Conservation (phyloP, 1,139 yeast genomes). For the Lodderomyces oxycetoniae region DNA sequence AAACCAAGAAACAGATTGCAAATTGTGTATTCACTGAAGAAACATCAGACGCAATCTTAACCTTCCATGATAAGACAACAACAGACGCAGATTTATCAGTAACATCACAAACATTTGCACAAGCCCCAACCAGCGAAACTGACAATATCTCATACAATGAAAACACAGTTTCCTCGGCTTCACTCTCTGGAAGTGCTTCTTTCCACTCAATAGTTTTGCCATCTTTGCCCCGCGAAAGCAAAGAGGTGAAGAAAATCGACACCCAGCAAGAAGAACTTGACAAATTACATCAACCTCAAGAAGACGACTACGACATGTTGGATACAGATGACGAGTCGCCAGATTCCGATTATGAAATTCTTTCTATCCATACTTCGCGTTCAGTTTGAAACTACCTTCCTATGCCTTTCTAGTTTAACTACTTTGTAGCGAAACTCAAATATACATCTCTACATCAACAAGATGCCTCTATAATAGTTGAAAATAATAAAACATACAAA, state of each 20-base stretch:
- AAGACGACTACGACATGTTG: constrained; percentile 32
- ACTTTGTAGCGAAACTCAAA: too few species aligned
- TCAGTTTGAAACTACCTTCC: too few species aligned
- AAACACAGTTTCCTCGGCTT: too few species aligned
- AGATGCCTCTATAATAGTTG: too few species aligned
- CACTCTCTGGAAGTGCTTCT: constrained; percentile 16
- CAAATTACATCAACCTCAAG: too few species aligned
- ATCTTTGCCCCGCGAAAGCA: constrained; percentile 28
- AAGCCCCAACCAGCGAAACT: too few species aligned
- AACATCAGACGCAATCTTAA: constrained; percentile 19
- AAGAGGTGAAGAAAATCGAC: constrained; percentile 3
- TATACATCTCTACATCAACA: too few species aligned
- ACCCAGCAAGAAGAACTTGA: constrained; percentile 4
- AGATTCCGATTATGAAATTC: constrained; percentile 38
- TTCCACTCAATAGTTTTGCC: constrained; percentile 34
- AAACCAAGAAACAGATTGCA: constrained; percentile 21
- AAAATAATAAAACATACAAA: too few species aligned
- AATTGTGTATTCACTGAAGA: constrained; percentile 24
- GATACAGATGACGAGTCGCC: constrained; percentile 27
- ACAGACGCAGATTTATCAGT: too few species aligned
- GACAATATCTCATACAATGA: too few species aligned
- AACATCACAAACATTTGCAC: too few species aligned
- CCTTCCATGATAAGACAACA: constrained; percentile 3
- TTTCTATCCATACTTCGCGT: constrained; percentile 18
- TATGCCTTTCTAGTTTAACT: too few species aligned